These are phyloP conservation scores for Daldinia grandis DNA, from an alignment of 495 filamentous ascomycete species.

Conservation along the genomic window DNA sequence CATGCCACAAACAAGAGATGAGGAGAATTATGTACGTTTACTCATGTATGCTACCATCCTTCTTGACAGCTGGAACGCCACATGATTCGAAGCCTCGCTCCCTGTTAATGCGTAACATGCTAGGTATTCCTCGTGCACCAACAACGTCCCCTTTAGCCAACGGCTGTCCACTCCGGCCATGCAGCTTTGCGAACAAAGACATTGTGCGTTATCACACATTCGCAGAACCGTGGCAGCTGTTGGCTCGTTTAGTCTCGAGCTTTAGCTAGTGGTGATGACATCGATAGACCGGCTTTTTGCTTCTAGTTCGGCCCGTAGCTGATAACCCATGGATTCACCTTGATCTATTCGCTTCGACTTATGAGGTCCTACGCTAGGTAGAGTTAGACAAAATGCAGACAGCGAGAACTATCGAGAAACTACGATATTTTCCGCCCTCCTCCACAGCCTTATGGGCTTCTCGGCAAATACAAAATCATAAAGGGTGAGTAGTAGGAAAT, in stretches of 20 bases:
- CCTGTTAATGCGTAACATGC: not conserved
- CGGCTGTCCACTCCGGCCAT: conserved; percentile 26
- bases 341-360: not conserved
- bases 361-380: conserved; percentile 11
- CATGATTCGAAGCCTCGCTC: conserved; percentile 32
- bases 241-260: conserved; percentile 29
- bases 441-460: not conserved
- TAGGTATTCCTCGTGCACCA: conserved; percentile 1
- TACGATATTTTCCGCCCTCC: not conserved
- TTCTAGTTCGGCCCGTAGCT: conserved; percentile 9
- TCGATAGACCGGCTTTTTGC: conserved; percentile 1
- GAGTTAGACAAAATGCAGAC: not conserved
- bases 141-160: not conserved
- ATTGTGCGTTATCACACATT: conserved; percentile 21
- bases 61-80: conserved; percentile 9
- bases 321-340: conserved; percentile 9
- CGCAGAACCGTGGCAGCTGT: not conserved
- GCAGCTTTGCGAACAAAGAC: not conserved
- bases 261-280: conserved; percentile 12
- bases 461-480: not conserved
- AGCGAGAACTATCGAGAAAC: not conserved
- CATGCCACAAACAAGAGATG: conserved; percentile 6
- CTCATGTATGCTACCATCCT: conserved; percentile 22
- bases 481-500: not conserved
- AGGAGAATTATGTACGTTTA: conserved; percentile 9